phyloP scores from a whole-genome alignment of 2,329 filamentous ascomycete species.

The Elsinoe necatrix region DNA sequence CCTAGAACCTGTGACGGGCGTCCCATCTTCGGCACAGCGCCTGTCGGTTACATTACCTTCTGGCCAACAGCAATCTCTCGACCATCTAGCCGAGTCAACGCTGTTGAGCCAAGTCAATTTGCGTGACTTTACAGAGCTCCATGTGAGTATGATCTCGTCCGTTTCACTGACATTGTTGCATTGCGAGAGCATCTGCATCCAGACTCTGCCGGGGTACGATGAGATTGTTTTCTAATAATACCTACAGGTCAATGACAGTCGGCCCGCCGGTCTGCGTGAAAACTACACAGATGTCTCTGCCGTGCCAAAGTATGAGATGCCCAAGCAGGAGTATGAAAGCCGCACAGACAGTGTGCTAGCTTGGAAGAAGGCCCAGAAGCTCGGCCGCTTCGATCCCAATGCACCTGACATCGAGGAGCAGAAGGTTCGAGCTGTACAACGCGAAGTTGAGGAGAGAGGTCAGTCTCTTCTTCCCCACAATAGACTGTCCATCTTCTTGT shows the following conservation, averaged over 20 bases:
- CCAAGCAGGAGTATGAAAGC: constrained; percentile 74
- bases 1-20: constrained; percentile 85
- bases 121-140: constrained; percentile 66
- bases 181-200: not conserved
- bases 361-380: constrained; percentile 90
- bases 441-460: constrained; percentile 62
- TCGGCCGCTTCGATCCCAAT: constrained; percentile 90
- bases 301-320: constrained; percentile 85
- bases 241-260: constrained; percentile 66
- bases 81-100: constrained; percentile 58
- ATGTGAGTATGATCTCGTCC: constrained; percentile 51
- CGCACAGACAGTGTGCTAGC: constrained; percentile 82
- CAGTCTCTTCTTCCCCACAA: not conserved
- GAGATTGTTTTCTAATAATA: not conserved
- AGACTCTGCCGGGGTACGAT: no score
- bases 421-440: constrained; percentile 58
- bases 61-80: constrained; percentile 55
- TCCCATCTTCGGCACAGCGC: constrained; percentile 70
- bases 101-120: constrained; percentile 58
- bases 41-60: constrained; percentile 62
- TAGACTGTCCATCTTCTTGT: not conserved
- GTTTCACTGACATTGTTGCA: not conserved
- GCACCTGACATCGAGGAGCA: constrained; percentile 66
- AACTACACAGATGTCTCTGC: constrained; percentile 74
- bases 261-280: constrained; percentile 63